Conservation (phyloP, 192 early-diverging fungal species). For the Linnemannia schmuckeri region DNA sequence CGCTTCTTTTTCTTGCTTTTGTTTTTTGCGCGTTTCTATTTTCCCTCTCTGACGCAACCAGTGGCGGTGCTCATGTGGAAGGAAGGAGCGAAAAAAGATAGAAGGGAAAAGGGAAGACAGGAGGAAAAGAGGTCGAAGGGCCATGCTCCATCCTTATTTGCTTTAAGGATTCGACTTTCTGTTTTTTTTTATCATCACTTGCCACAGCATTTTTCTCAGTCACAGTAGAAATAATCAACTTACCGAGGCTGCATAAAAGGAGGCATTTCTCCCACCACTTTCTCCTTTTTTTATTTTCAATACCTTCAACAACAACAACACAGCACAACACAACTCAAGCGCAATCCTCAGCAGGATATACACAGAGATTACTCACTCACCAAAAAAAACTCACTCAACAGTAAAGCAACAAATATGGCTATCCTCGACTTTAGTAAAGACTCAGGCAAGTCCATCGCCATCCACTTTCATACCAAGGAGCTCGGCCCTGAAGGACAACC, state of each 20-base stretch:
- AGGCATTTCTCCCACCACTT: not conserved
- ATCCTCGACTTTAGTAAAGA: constrained; percentile 1
- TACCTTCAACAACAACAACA: not conserved
- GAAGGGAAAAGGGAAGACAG: too few species aligned
- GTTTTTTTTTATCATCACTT: not conserved
- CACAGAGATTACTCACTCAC: too few species aligned
- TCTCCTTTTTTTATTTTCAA: not conserved
- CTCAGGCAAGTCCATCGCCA: not conserved
- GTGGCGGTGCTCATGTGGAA: too few species aligned
- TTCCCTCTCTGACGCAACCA: not conserved
- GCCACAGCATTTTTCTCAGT: not conserved
- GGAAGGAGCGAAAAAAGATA: too few species aligned
- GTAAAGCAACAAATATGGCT: not conserved
- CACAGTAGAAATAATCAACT: not conserved
- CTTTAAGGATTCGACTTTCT: not conserved
- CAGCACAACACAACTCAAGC: not conserved
- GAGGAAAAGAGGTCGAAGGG: not conserved
- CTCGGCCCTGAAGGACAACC: constrained; percentile 4
- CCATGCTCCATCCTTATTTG: not conserved
- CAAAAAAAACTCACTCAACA: too few species aligned
- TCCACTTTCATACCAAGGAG: not conserved
- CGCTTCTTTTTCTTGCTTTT: too few species aligned
- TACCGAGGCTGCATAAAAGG: not conserved
- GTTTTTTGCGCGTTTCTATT: too few species aligned
- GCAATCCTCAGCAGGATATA: too few species aligned